Percentiles rank a stretch among this genome's conserved stretches.
These are phyloP conservation scores for Pseudozyma pruni DNA, from an alignment of 1,284 basidiomycete genomes.

Conservation along the genomic window DNA sequence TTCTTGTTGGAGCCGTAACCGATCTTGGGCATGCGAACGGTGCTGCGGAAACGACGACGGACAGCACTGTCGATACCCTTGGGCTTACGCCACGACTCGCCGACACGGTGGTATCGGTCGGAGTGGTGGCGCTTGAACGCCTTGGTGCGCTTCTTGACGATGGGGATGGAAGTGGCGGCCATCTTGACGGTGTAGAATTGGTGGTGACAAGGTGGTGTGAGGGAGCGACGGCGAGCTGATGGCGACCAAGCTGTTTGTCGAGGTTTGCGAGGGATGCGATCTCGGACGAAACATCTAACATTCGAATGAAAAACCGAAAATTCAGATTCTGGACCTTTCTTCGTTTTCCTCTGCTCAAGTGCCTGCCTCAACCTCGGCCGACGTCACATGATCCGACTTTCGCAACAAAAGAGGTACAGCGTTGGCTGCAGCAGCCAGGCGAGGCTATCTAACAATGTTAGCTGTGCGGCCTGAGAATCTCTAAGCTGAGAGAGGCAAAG, in stretches of 20 bases:
- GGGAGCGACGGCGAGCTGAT: not conserved
- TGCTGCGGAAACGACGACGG: constrained; percentile 66
- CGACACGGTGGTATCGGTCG: constrained; percentile 67
- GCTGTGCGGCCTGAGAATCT: not conserved
- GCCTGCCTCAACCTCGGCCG: constrained; percentile 3
- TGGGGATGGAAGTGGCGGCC: constrained; percentile 64
- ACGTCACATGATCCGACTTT: constrained; percentile 4
- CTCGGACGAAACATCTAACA: not conserved
- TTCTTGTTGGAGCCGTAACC: constrained; percentile 69
- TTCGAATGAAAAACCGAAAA: not conserved
- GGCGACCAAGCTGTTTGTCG: constrained; percentile 1
- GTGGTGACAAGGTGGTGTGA: constrained; percentile 1
- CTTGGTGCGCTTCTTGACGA: constrained; percentile 68
- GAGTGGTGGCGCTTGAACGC: constrained; percentile 67
- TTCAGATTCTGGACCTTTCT: too few species aligned
- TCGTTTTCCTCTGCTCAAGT: not conserved
- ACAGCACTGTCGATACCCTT: constrained; percentile 67
- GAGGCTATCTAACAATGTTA: too few species aligned
- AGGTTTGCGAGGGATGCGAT: not conserved
- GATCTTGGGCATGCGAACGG: constrained; percentile 65
- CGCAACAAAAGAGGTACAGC: too few species aligned
- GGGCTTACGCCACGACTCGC: constrained; percentile 66
- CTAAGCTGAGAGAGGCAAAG: not conserved
- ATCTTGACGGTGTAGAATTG: constrained; percentile 52
- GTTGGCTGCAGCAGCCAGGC: too few species aligned